Evolutionary conservation across 176 grass and related monocot genomes (phyloP).

Genomic region (Eleusine indica): DNA sequence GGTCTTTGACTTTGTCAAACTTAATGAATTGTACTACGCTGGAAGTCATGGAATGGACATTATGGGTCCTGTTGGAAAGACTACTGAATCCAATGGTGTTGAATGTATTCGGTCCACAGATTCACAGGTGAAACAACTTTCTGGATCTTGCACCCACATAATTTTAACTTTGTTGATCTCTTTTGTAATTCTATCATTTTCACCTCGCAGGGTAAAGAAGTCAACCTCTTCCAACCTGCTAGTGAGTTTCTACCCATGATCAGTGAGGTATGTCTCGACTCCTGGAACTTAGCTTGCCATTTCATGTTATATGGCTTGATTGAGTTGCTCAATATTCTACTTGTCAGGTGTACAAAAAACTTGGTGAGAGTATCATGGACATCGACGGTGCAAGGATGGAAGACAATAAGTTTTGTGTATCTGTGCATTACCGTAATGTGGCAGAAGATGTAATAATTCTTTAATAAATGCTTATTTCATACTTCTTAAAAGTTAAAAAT

Average conservation of each 20-base stretch:
- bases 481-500: not conserved
- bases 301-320: constrained; percentile 25
- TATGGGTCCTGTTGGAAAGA: constrained; percentile 70
- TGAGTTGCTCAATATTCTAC: constrained; percentile 21
- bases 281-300: constrained; percentile 25
- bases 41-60: constrained; percentile 99
- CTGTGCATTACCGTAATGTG: constrained; percentile 93
- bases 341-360: constrained; percentile 78
- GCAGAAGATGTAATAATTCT: constrained; percentile 62
- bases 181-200: constrained; percentile 14
- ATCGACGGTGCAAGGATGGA: constrained; percentile 80
- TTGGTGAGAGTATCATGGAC: constrained; percentile 66
- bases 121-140: constrained; percentile 52
- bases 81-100: constrained; percentile 44
- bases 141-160: constrained; percentile 16
- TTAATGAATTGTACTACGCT: constrained; percentile 84
- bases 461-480: constrained; percentile 4
- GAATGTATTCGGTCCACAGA: constrained; percentile 70
- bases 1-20: constrained; percentile 94
- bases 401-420: constrained; percentile 93
- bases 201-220: constrained; percentile 62
- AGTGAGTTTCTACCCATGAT: constrained; percentile 97
- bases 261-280: constrained; percentile 49
- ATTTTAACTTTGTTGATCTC: not conserved
- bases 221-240: constrained; percentile 92